Percentiles rank a stretch among this genome's conserved stretches.
phyloP scores from a whole-genome alignment of 805 yeast species.

The Kodamaea laetipori region DNA sequence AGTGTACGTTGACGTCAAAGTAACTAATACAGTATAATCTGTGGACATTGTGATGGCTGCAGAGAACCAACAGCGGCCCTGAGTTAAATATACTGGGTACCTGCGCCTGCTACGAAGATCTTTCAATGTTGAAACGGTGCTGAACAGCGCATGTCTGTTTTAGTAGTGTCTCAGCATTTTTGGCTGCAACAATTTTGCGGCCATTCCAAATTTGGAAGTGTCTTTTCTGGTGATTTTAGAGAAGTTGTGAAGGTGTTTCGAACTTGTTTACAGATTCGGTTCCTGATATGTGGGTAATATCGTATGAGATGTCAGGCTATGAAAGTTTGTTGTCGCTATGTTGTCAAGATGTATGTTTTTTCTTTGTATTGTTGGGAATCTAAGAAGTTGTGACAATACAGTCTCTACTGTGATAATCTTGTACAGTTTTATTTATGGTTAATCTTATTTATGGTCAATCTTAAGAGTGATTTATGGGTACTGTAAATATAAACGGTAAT shows the following conservation, averaged over 20 bases:
- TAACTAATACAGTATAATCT: conserved; percentile 15
- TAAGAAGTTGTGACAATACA: too few relatives aligned
- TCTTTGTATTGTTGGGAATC: too few relatives aligned
- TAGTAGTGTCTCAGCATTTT: conserved; percentile 2
- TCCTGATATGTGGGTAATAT: too few relatives aligned
- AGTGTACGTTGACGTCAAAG: conserved; percentile 17
- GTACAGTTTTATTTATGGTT: too few relatives aligned
- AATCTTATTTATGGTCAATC: too few relatives aligned
- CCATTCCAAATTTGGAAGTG: conserved; percentile 6
- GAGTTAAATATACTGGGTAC: background rate
- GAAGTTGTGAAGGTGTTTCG: too few relatives aligned
- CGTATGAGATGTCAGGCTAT: too few relatives aligned
- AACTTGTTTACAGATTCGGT: background rate
- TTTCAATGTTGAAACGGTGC: background rate
- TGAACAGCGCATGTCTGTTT: background rate
- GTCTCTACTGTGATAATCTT: too few relatives aligned
- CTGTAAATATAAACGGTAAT: too few relatives aligned
- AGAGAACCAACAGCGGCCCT: background rate
- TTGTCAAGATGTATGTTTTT: too few relatives aligned
- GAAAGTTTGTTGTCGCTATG: too few relatives aligned
- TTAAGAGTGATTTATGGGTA: too few relatives aligned
- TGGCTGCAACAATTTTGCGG: conserved; percentile 8
- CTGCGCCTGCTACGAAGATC: background rate
- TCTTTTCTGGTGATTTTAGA: background rate
- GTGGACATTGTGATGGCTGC: background rate